These are phyloP conservation scores for Cladosporium sp. DNA, from an alignment of 2,329 filamentous ascomycete genomes.

Conservation along the genomic window DNA sequence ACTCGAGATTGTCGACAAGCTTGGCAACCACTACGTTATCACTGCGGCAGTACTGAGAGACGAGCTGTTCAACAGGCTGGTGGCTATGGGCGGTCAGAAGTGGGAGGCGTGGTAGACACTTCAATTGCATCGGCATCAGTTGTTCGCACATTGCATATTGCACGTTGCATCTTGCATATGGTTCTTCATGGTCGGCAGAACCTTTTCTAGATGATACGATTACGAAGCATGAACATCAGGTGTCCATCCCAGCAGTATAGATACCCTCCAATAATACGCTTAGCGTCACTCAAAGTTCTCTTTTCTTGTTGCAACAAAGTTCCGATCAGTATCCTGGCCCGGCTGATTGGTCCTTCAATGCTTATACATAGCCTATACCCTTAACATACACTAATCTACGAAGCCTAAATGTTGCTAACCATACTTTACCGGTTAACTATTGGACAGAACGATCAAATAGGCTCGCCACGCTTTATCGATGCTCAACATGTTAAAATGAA, in stretches of 20 bases:
- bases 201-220: background rate
- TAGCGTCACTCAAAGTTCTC: no score
- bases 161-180: background rate
- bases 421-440: no score
- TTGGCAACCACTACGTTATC: constrained; percentile 55
- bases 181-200: background rate
- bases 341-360: no score
- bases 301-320: no score
- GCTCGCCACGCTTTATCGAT: no score
- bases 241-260: background rate
- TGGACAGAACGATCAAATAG: no score
- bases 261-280: background rate
- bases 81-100: constrained; percentile 75
- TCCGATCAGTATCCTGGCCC: no score
- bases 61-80: constrained; percentile 74
- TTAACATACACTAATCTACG: no score
- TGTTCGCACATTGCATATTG: background rate
- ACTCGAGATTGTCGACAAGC: constrained; percentile 59
- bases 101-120: constrained; percentile 67
- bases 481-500: no score
- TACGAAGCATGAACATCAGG: background rate
- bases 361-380: no score
- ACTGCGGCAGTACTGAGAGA: constrained; percentile 71
- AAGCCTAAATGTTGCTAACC: no score
- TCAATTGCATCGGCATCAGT: background rate